Percentiles rank a stretch among this genome's conserved stretches.
Evolutionary conservation across 768 basidiomycete species (phyloP).

Genomic region (Naematelia aurantialba): DNA sequence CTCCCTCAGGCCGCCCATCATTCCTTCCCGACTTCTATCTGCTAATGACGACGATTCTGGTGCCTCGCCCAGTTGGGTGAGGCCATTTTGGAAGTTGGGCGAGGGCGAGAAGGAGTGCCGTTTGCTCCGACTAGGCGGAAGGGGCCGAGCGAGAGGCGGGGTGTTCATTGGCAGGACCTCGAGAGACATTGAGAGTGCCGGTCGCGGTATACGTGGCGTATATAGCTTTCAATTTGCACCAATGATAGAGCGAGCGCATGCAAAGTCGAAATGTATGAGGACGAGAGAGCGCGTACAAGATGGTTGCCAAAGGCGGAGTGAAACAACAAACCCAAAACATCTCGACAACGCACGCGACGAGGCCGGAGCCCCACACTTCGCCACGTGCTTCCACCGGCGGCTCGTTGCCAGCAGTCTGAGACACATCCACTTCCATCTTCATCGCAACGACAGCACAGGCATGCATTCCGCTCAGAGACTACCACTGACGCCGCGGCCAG

Average conservation of each 20-base stretch:
- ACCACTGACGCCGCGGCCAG: too few species aligned
- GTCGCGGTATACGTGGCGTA: not conserved
- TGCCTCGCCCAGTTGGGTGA: not conserved
- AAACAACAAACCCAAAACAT: too few species aligned
- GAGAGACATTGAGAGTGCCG: constrained; percentile 1
- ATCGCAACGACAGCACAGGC: not conserved
- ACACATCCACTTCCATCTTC: not conserved
- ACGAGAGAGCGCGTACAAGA: not conserved
- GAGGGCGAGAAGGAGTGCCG: constrained; percentile 19
- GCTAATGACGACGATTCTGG: not conserved
- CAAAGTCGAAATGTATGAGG: not conserved
- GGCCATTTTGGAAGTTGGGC: not conserved
- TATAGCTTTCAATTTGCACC: too few species aligned
- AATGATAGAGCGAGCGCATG: too few species aligned
- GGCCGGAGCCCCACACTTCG: not conserved
- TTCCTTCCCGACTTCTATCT: not conserved
- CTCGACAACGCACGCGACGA: not conserved
- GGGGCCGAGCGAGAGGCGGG: constrained; percentile 13
- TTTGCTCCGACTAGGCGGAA: constrained; percentile 20
- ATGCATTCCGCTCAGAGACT: too few species aligned
- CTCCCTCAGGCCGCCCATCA: constrained; percentile 32
- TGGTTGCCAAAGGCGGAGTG: not conserved
- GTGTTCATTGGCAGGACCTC: not conserved
- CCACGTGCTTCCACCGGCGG: not conserved
- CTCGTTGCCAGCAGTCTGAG: not conserved